phyloP scores from a whole-genome alignment of 2,329 filamentous ascomycete species.

The Triangularia setosa region DNA sequence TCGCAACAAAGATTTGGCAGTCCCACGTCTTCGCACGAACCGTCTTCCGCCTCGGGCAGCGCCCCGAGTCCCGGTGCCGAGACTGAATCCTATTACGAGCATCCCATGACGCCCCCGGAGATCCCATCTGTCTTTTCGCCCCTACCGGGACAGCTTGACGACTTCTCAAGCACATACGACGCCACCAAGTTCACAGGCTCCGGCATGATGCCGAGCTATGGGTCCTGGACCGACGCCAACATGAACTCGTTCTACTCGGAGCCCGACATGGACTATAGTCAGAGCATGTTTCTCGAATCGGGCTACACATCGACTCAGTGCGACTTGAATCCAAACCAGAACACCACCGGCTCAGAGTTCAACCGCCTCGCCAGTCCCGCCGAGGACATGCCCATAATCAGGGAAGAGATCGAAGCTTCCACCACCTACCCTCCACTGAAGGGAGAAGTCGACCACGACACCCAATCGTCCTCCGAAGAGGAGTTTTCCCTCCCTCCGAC shows the following conservation, averaged over 20 bases:
- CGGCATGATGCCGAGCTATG: constrained; percentile 10
- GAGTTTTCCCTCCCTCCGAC: neutral
- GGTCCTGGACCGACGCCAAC: neutral
- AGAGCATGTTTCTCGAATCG: constrained; percentile 30
- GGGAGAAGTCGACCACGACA: constrained; percentile 1
- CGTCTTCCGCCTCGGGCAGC: constrained; percentile 36
- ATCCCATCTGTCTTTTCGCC: constrained; percentile 26
- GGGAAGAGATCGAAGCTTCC: constrained; percentile 19
- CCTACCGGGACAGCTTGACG: constrained; percentile 13
- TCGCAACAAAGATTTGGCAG: constrained; percentile 32
- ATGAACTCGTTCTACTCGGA: constrained; percentile 29
- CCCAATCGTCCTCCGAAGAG: constrained; percentile 13
- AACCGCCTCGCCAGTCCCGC: constrained; percentile 23
- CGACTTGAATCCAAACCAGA: constrained; percentile 17
- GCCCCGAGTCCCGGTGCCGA: constrained; percentile 39
- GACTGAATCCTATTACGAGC: constrained; percentile 32
- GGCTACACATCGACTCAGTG: constrained; percentile 28
- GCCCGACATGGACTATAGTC: constrained; percentile 27
- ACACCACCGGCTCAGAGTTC: constrained; percentile 9
- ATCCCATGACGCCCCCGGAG: constrained; percentile 38
- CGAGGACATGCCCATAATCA: constrained; percentile 23
- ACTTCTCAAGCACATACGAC: constrained; percentile 29
- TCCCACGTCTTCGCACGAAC: constrained; percentile 36
- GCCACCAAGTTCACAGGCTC: constrained; percentile 31
- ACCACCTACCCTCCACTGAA: constrained; percentile 17